Conservation (phyloP, 1,284 basidiomycete genomes). For the Moniliella sp. region DNA sequence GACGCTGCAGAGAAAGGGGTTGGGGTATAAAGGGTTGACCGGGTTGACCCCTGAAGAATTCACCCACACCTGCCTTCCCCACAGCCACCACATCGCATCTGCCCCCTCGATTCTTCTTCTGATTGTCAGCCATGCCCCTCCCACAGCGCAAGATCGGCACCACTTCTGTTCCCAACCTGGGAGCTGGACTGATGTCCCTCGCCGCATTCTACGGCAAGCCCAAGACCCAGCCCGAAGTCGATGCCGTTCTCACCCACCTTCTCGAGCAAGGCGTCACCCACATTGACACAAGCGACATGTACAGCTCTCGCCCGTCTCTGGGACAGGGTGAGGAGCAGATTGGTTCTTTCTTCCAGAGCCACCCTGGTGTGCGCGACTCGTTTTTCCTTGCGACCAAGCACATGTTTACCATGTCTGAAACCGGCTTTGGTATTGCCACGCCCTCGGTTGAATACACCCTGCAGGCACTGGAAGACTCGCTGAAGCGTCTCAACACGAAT, state of each 20-base stretch:
- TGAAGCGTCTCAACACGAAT: conserved; percentile 27
- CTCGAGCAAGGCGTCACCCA: conserved; percentile 8
- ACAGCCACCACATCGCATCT: too few species aligned
- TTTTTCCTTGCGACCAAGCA: conserved; percentile 36
- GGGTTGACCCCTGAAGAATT: too few species aligned
- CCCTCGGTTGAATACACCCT: conserved; percentile 26
- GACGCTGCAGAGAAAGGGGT: too few species aligned
- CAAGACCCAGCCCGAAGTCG: conserved; percentile 4
- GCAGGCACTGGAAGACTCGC: conserved; percentile 27
- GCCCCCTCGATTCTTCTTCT: too few species aligned
- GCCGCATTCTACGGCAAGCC: conserved; percentile 11
- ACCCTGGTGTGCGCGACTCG: conserved; percentile 24
- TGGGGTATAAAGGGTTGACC: too few species aligned
- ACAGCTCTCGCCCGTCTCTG: conserved; percentile 7
- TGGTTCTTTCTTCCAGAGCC: conserved; percentile 28
- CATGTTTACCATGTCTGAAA: conserved; percentile 14
- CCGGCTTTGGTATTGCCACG: conserved; percentile 6
- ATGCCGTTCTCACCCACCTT: conserved; percentile 7
- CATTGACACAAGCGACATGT: conserved; percentile 14
- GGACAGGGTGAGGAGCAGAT: conserved; percentile 35
- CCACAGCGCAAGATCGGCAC: conserved; percentile 9
- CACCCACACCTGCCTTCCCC: too few species aligned
- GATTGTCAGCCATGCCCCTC: too few species aligned
- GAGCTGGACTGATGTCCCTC: conserved; percentile 12
- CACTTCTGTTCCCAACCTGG: conserved; percentile 8